Evolutionary conservation across 768 basidiomycete genomes (phyloP).

Genomic region (Boletus tylopilopsis): DNA sequence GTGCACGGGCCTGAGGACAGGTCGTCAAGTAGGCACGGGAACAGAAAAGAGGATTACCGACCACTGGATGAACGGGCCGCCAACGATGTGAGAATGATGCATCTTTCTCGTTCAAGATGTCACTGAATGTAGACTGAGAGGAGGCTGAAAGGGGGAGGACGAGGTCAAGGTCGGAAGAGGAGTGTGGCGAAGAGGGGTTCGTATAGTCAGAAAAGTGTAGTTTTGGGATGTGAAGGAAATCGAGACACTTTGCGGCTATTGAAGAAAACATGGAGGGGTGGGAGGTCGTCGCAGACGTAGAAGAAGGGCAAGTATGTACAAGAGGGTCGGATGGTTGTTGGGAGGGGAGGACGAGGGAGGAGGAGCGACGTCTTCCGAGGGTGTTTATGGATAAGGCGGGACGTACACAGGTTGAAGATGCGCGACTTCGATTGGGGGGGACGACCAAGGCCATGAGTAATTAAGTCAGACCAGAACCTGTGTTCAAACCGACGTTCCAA

Average conservation of each 20-base stretch:
- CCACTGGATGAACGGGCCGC: slow-evolving; percentile 32
- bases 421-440: slow-evolving; percentile 49
- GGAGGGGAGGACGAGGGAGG: slow-evolving; percentile 40
- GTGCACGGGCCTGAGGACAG: slow-evolving; percentile 44
- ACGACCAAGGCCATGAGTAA: slow-evolving; percentile 30
- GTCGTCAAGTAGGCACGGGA: slow-evolving; percentile 9
- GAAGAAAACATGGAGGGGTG: slow-evolving; percentile 49
- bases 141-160: slow-evolving; percentile 56
- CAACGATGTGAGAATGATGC: slow-evolving; percentile 25
- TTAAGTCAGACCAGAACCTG: no score
- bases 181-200: slow-evolving; percentile 44
- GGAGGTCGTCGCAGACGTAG: slow-evolving; percentile 11
- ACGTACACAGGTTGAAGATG: slow-evolving; percentile 57
- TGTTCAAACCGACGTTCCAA: slow-evolving; percentile 10
- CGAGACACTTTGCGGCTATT: slow-evolving; percentile 47
- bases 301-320: not conserved
- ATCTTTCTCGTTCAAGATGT: slow-evolving; percentile 39
- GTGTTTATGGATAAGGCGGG: slow-evolving; percentile 48
- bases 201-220: slow-evolving; percentile 40
- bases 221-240: slow-evolving; percentile 48
- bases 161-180: slow-evolving; percentile 37
- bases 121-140: slow-evolving; percentile 44
- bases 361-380: slow-evolving; percentile 54
- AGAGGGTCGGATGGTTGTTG: slow-evolving; percentile 5
- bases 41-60: slow-evolving; percentile 21